Evolutionary conservation across 805 yeast species (phyloP), one percentile per base, ranked within the genome.

Genomic region (Metschnikowia similis): DNA sequence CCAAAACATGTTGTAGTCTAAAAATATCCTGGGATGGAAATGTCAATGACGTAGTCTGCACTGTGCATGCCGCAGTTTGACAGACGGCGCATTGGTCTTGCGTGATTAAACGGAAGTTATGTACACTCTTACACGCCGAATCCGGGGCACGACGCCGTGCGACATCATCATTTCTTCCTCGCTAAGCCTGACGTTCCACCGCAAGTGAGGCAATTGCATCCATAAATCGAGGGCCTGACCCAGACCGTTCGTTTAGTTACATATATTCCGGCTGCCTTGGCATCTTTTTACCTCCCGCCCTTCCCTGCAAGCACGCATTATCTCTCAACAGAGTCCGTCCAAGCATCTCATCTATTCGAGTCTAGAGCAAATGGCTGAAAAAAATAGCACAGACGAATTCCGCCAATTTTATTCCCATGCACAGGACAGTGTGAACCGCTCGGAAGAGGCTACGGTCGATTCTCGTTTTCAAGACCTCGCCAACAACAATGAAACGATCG

Each of bases 41-140:
- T 11, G 16, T 6, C 21, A 7, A 21, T 21, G 40, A 38, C 13
- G 41, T 30, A 38, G 30, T 28, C 31, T 38, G 41, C 27, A 26
- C 41, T n/a, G 30, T 29, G 28, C 34, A 39, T 29, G 42, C 42
- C 26, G 26, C 42, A 14, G 32, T 21, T n/a, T 28, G 28, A 6
- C 31, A 39, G n/a, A 28, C 31, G 42, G 42, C 42, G 42, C 42
- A 14, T 39, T 28, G 42, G 42, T 14, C 32, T 39, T n/a, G 42
- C 42, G 34, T 39, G 42, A 39, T 26, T 36, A 21, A 39, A 2
- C 29, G 30, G n/a, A 26, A 10, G 6, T 14, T 41, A 14, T 26
- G 34, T 41, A 32, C 45, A 41, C 10, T 32, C 36, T 37, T 41
- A 37, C 45, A 32, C 31, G n/a, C 21, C n/a, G 21, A 32, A 32